Evolutionary conservation across 2,329 filamentous ascomycete species (phyloP).

Genomic region (Ophiocordyceps polyrhachis-furcata): DNA sequence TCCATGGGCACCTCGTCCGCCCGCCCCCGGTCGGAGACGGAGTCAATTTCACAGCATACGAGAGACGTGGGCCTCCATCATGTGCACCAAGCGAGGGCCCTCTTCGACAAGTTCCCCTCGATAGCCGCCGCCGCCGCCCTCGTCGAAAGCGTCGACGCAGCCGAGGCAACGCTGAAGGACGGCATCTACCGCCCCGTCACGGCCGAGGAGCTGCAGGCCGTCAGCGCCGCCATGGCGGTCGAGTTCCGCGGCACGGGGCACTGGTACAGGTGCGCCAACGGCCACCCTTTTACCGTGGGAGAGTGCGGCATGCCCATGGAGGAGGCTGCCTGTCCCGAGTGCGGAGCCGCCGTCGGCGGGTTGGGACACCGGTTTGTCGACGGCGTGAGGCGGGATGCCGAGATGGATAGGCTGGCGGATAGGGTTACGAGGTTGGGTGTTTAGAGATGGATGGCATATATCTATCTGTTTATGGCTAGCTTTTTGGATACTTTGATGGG

Average conservation of each 20-base stretch:
- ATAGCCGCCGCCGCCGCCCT: slow-evolving; percentile 14
- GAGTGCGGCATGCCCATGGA: slow-evolving; percentile 51
- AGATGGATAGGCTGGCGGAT: slow-evolving; percentile 2
- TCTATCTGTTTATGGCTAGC: no score
- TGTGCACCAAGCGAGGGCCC: slow-evolving; percentile 4
- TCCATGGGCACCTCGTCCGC: neutral
- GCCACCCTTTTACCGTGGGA: slow-evolving; percentile 43
- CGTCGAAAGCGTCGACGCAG: slow-evolving; percentile 24
- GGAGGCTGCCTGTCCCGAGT: slow-evolving; percentile 40
- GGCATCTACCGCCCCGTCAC: slow-evolving; percentile 30
- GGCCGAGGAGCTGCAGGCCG: slow-evolving; percentile 28
- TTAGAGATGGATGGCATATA: neutral
- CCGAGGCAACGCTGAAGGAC: slow-evolving; percentile 24
- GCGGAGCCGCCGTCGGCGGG: slow-evolving; percentile 37
- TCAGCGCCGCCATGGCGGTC: slow-evolving; percentile 30
- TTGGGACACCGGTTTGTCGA: neutral
- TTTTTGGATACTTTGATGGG: no score
- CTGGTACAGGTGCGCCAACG: slow-evolving; percentile 41
- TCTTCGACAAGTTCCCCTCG: slow-evolving; percentile 6
- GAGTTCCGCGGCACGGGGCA: slow-evolving; percentile 35
- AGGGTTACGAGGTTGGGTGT: neutral
- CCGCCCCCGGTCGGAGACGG: neutral
- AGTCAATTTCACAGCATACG: neutral
- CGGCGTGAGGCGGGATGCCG: slow-evolving; percentile 14
- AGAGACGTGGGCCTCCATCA: slow-evolving; percentile 4